A percentile compares a stretch with the other conserved stretches of the same genome.
Conservation (phyloP, 345 rosid species). For the Psidium guajava region DNA sequence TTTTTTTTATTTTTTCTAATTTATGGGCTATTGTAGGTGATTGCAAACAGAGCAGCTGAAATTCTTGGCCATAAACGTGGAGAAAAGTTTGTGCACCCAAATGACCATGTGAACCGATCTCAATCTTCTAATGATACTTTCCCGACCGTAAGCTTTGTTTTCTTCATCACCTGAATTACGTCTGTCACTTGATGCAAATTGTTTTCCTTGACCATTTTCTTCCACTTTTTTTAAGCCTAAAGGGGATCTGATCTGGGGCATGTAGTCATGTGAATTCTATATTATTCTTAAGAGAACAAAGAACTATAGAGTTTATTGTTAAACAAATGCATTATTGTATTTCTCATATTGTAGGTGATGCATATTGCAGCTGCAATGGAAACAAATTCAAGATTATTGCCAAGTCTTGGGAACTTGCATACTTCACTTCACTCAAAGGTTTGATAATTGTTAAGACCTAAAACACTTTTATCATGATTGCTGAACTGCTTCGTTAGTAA, state of each 20-base stretch:
- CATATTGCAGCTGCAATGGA: conserved; percentile 94
- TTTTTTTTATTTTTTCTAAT: not conserved
- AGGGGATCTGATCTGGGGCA: not conserved
- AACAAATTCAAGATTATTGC: conserved; percentile 74
- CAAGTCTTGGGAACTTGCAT: conserved; percentile 62
- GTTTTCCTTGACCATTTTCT: not conserved
- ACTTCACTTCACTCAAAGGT: conserved; percentile 75
- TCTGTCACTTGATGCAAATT: not conserved
- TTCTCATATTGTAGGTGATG: conserved; percentile 57
- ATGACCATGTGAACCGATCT: conserved; percentile 94
- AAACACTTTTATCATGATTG: not conserved
- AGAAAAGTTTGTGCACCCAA: conserved; percentile 84
- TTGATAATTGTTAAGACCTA: not conserved
- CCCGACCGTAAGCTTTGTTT: conserved; percentile 60
- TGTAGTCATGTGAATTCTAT: not conserved
- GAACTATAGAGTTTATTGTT: not conserved
- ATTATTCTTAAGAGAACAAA: not conserved
- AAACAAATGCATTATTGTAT: not conserved
- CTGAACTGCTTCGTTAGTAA: not conserved
- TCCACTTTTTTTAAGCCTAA: not conserved
- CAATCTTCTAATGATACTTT: conserved; percentile 96
- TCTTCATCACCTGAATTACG: not conserved
- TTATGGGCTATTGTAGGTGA: conserved; percentile 40
- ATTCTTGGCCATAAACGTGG: conserved; percentile 89
- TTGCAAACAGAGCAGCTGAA: conserved; percentile 97